Conservation (phyloP, 2,329 filamentous ascomycete genomes). For the Xylaria digitata region DNA sequence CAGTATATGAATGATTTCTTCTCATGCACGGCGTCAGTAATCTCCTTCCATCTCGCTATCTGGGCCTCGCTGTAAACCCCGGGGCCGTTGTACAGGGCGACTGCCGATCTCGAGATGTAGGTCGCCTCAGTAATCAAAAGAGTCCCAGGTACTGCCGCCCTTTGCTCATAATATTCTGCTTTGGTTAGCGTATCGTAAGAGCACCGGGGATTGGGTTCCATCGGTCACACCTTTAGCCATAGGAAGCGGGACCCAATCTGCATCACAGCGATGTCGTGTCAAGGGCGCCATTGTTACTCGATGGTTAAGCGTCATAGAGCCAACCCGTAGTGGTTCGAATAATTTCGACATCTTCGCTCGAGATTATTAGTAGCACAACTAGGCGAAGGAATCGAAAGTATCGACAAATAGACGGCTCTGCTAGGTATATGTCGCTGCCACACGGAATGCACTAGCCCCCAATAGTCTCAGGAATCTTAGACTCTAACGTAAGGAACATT, state of each 20-base stretch:
- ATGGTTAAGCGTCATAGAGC: constrained; percentile 54
- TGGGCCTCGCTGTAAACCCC: constrained; percentile 69
- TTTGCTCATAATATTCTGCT: constrained; percentile 48
- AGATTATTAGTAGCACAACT: neutral
- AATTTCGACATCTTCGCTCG: constrained; percentile 45
- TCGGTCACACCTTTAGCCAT: constrained; percentile 47
- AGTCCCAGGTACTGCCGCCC: constrained; percentile 52
- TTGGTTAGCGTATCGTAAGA: constrained; percentile 20
- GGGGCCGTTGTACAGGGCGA: constrained; percentile 62
- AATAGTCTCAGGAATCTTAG: no score
- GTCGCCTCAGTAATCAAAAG: constrained; percentile 70
- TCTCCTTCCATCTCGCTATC: constrained; percentile 67
- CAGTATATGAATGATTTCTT: constrained; percentile 71
- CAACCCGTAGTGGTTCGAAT: constrained; percentile 57
- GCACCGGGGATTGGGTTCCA: neutral
- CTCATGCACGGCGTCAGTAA: constrained; percentile 71
- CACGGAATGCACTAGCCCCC: no score
- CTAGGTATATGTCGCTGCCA: neutral
- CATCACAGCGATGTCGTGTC: constrained; percentile 56
- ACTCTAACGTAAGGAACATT: no score
- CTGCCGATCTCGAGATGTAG: constrained; percentile 60
- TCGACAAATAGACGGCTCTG: neutral
- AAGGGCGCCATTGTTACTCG: constrained; percentile 63
- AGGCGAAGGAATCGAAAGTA: neutral
- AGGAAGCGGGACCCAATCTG: constrained; percentile 59